Conservation (phyloP, 73 alveolate species). For the Stentor roeselii region DNA sequence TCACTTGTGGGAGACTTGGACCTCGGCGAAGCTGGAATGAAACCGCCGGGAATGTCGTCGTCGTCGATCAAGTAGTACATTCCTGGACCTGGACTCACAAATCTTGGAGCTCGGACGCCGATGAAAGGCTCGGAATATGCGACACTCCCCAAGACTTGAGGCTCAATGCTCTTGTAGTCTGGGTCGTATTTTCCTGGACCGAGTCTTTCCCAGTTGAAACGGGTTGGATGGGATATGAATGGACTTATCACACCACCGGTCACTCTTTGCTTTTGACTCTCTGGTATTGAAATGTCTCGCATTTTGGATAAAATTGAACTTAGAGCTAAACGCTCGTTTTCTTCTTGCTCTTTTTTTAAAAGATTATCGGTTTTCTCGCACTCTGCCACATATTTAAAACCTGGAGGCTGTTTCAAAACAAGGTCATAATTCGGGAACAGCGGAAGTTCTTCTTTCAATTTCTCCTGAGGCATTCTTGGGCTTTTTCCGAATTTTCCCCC, state of each 20-base stretch:
- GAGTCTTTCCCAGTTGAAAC: background rate
- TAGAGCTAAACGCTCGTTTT: background rate
- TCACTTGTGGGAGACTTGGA: background rate
- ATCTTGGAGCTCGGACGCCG: background rate
- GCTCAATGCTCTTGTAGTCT: background rate
- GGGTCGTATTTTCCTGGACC: conserved; percentile 12
- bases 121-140: background rate
- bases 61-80: background rate
- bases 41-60: background rate
- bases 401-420: background rate
- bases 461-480: background rate
- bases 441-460: background rate
- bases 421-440: background rate
- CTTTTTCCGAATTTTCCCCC: background rate
- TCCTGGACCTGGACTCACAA: background rate
- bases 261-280: background rate
- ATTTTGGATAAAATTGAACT: background rate
- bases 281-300: background rate
- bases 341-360: background rate
- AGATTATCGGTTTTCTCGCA: conserved; percentile 1
- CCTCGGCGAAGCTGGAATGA: background rate
- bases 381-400: background rate
- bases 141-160: background rate
- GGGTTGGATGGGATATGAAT: background rate
- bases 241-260: conserved; percentile 8